A percentile compares a stretch with the other conserved stretches of the same genome.
phyloP scores from a whole-genome alignment of 306 rosid species.

The Cicer chorassanicum region DNA sequence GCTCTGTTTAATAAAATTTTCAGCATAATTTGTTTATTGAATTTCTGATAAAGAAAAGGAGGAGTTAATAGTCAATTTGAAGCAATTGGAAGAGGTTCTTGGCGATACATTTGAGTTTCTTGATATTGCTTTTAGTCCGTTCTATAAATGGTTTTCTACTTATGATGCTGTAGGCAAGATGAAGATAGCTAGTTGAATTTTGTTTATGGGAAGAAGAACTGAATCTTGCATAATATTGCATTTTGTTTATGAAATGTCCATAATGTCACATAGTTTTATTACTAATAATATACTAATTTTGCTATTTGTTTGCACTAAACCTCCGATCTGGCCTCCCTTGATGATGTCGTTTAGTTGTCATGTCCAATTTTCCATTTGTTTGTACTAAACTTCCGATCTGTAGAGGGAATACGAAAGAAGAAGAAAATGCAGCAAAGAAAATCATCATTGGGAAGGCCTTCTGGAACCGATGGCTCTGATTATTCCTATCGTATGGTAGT shows the following conservation, averaged over 20 bases:
- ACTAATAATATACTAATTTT: too few species aligned
- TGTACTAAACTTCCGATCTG: neutral
- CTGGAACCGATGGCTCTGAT: constrained; percentile 93
- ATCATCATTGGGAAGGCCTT: constrained; percentile 69
- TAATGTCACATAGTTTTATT: too few species aligned
- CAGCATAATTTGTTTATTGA: too few species aligned
- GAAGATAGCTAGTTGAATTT: constrained; percentile 1
- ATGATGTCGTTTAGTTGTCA: neutral
- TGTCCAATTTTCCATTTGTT: neutral
- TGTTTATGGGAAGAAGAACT: too few species aligned
- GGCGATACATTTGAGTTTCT: constrained; percentile 58
- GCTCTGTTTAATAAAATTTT: too few species aligned
- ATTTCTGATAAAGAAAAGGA: constrained; percentile 43
- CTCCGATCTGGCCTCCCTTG: too few species aligned
- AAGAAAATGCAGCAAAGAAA: constrained; percentile 70
- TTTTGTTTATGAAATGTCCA: too few species aligned
- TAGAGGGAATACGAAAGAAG: neutral
- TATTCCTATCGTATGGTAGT: constrained; percentile 87
- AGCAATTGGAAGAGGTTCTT: constrained; percentile 52
- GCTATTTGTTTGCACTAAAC: too few species aligned
- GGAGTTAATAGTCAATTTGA: constrained; percentile 48
- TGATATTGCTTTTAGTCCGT: constrained; percentile 55
- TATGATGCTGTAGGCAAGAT: constrained; percentile 45
- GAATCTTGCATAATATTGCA: too few species aligned
- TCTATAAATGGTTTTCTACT: constrained; percentile 51